Evolutionary conservation across 768 basidiomycete genomes (phyloP).

Genomic region (Termitomyces sp.): DNA sequence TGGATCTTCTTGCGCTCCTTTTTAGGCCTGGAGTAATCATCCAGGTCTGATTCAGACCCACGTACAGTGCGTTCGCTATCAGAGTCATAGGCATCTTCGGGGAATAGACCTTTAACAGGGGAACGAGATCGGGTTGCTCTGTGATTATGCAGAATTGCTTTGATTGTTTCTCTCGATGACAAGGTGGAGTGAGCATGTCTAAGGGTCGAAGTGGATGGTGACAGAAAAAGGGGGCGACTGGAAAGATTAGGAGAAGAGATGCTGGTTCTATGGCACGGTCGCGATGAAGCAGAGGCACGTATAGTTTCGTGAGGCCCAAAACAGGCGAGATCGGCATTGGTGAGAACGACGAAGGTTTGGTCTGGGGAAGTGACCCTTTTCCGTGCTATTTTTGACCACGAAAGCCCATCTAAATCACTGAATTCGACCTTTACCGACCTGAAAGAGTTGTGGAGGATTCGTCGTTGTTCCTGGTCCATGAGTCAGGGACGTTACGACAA

Average conservation of each 20-base stretch:
- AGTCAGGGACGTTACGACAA: neutral
- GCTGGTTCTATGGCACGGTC: constrained; percentile 9
- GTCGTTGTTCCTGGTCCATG: constrained; percentile 31
- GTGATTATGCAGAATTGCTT: constrained; percentile 15
- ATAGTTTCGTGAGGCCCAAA: constrained; percentile 35
- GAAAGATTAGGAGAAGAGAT: constrained; percentile 19
- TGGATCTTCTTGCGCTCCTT: constrained; percentile 7
- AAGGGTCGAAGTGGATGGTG: neutral
- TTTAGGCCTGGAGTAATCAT: neutral
- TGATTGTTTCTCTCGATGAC: constrained; percentile 5
- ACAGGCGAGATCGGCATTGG: constrained; percentile 29
- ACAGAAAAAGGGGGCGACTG: constrained; percentile 13
- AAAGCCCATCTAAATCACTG: constrained; percentile 54
- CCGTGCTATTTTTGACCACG: constrained; percentile 28
- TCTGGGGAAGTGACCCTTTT: neutral
- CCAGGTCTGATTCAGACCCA: constrained; percentile 6
- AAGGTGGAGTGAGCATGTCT: constrained; percentile 4
- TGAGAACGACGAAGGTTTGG: constrained; percentile 27
- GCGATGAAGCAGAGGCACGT: constrained; percentile 24
- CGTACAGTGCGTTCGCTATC: constrained; percentile 10
- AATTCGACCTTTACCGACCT: constrained; percentile 56
- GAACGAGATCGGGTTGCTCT: constrained; percentile 23
- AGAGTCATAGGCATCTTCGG: constrained; percentile 7
- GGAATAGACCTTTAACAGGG: constrained; percentile 25
- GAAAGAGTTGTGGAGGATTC: constrained; percentile 39